These are phyloP conservation scores for Tremella fuciformis DNA, from an alignment of 768 basidiomycete species.

Conservation along the genomic window DNA sequence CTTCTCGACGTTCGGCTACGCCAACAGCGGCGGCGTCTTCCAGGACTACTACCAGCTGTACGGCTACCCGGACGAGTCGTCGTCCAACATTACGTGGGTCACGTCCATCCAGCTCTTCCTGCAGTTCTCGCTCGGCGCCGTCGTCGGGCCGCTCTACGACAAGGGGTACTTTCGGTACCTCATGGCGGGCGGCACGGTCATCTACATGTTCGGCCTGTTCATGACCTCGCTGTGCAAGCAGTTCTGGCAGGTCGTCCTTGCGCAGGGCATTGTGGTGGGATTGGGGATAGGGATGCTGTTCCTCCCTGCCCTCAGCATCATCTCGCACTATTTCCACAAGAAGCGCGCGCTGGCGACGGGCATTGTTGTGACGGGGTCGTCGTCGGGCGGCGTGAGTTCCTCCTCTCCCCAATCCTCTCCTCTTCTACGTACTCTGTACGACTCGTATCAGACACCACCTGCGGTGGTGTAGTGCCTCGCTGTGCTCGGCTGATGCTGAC, in stretches of 20 bases:
- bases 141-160: conserved; percentile 51
- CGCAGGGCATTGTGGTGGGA: conserved; percentile 48
- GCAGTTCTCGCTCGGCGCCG: conserved; percentile 43
- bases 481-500: neutral
- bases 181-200: conserved; percentile 23
- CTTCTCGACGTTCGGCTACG: conserved; percentile 36
- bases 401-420: neutral
- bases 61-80: conserved; percentile 43
- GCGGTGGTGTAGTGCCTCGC: neutral
- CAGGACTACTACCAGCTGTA: conserved; percentile 50
- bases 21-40: conserved; percentile 53
- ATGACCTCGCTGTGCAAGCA: conserved; percentile 37
- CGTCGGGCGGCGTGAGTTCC: conserved; percentile 38
- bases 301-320: conserved; percentile 57
- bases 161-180: conserved; percentile 45
- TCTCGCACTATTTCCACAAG: conserved; percentile 57
- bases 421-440: neutral
- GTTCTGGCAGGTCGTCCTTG: conserved; percentile 38
- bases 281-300: conserved; percentile 60
- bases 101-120: conserved; percentile 51
- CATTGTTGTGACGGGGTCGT: conserved; percentile 53
- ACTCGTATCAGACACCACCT: neutral
- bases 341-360: conserved; percentile 56
- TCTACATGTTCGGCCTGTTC: conserved; percentile 34
- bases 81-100: conserved; percentile 52